These are phyloP conservation scores for Pseudogymnoascus sp. DNA, from an alignment of 2,329 filamentous ascomycete genomes.

Conservation along the genomic window DNA sequence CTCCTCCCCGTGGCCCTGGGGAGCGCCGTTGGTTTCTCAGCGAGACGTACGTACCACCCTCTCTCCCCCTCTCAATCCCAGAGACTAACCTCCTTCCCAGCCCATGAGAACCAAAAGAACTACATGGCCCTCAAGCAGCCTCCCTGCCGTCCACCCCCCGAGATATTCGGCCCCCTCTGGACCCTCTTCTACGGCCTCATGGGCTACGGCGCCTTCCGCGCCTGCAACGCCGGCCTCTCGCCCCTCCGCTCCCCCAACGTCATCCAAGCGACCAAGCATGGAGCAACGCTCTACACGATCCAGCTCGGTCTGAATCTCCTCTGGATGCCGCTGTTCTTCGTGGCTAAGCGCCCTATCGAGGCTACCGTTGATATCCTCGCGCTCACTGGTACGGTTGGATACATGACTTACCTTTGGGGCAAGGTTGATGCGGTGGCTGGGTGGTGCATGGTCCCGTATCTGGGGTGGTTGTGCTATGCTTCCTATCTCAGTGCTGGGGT, in stretches of 20 bases:
- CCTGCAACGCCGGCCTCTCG: conserved; percentile 54
- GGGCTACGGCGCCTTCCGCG: conserved; percentile 83
- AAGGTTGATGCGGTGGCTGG: conserved; percentile 64
- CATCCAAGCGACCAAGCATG: conserved; percentile 53
- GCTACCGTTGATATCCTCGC: conserved; percentile 69
- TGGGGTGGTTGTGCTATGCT: conserved; percentile 80
- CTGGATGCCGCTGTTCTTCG: conserved; percentile 93
- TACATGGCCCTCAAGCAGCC: conserved; percentile 63
- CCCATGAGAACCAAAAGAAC: conserved; percentile 49
- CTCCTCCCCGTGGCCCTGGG: conserved; percentile 69
- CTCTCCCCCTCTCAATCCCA: not conserved
- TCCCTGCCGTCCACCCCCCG: conserved; percentile 51
- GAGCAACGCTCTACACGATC: conserved; percentile 73
- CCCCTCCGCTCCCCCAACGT: conserved; percentile 45
- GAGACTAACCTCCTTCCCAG: conserved; percentile 27
- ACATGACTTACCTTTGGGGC: conserved; percentile 69
- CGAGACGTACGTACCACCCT: conserved; percentile 45
- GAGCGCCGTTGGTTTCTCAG: conserved; percentile 62
- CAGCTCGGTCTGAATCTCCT: conserved; percentile 78
- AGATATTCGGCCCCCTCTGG: conserved; percentile 58
- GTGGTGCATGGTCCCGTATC: conserved; percentile 71
- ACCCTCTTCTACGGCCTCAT: conserved; percentile 64
- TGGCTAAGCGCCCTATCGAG: conserved; percentile 60
- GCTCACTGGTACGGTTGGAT: conserved; percentile 63
- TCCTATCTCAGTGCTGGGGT: conserved; percentile 71